Base-by-base conservation (phyloP, 2,329 filamentous ascomycete species). In the Paradendryphiella salina region DNA sequence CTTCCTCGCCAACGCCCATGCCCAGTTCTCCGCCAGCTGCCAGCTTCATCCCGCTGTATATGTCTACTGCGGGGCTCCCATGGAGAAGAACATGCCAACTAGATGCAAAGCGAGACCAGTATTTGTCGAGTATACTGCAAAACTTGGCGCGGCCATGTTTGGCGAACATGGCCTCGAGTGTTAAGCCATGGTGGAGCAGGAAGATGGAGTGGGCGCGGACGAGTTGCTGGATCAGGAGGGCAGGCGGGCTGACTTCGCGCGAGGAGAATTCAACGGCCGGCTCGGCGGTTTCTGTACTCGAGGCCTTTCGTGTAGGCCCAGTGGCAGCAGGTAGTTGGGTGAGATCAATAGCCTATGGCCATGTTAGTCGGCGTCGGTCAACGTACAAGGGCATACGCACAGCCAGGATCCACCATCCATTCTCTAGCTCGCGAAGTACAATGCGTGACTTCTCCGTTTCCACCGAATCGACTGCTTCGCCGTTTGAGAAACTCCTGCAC, bases 401-500 rank as follows among this genome's bases (percentile, higher is more conserved):
- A 55, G 90, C 92, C 53, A 97, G 77, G 56, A 97, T 86, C 95
- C 95, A 99, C 94, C 94, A 99, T 23, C 89, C 89, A 13, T 83
- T 78, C 72, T 99, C 93, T 58, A 99, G 76, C 76, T 99, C 91
- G 64, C 90, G 85, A 36, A 96, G 77, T 28, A 97, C 80, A 28
- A 96, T 86, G 26, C 92, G 84, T 41, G 87, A 85, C 77, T 89
- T 94, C 64, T 96, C 89, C 1, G 94, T 97, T 68, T 99, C 94
- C 52, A 99, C 86, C 8, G 85, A 85, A 65, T 96, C 90, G 32
- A 96, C 83, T 1, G 89, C 73, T 60, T 86, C 80, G 52, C 86
- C 89, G 54, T 84, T 82, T 2, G 92, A 88, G 74, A 99, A 99
- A 64, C 86, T 92, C 69, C 86, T 87, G 65, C 40, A 11, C 6